Evolutionary conservation across 83 land plant genomes (phyloP).

Genomic region (Picea abies): DNA sequence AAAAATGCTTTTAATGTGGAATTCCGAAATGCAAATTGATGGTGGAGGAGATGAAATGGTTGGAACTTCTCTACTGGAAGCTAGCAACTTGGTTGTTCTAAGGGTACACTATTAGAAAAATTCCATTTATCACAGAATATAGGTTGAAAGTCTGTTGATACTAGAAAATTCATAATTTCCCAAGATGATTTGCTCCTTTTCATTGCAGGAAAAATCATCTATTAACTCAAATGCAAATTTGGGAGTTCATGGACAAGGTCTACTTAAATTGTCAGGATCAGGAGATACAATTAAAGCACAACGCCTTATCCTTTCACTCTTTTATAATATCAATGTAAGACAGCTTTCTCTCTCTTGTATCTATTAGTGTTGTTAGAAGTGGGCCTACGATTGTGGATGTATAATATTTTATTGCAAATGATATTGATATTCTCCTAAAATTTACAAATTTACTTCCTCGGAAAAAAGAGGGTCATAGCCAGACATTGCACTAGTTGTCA

Average conservation of each 20-base stretch:
- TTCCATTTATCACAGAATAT: background rate
- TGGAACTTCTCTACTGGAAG: slow-evolving; percentile 87
- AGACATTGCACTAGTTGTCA: too few species aligned
- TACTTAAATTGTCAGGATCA: slow-evolving; percentile 77
- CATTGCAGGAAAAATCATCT: slow-evolving; percentile 65
- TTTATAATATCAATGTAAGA: slow-evolving; percentile 86
- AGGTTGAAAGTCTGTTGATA: background rate
- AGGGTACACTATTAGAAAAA: slow-evolving; percentile 41
- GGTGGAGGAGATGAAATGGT: slow-evolving; percentile 83
- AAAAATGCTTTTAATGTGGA: slow-evolving; percentile 96
- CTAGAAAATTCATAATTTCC: background rate
- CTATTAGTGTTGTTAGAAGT: background rate
- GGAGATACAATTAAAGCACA: slow-evolving; percentile 88
- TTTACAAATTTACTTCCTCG: too few species aligned
- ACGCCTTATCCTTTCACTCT: slow-evolving; percentile 82
- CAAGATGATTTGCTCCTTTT: slow-evolving; percentile 5
- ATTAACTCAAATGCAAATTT: slow-evolving; percentile 89
- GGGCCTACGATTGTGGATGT: too few species aligned
- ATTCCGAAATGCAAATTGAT: slow-evolving; percentile 81
- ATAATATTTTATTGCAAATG: too few species aligned
- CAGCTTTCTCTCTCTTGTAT: too few species aligned
- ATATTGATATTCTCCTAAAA: too few species aligned
- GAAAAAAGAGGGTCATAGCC: too few species aligned
- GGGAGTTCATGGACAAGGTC: slow-evolving; percentile 96
- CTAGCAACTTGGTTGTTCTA: slow-evolving; percentile 83